These are phyloP conservation scores for Alternaria sp. DNA, from an alignment of 2,329 filamentous ascomycete species.

Conservation along the genomic window DNA sequence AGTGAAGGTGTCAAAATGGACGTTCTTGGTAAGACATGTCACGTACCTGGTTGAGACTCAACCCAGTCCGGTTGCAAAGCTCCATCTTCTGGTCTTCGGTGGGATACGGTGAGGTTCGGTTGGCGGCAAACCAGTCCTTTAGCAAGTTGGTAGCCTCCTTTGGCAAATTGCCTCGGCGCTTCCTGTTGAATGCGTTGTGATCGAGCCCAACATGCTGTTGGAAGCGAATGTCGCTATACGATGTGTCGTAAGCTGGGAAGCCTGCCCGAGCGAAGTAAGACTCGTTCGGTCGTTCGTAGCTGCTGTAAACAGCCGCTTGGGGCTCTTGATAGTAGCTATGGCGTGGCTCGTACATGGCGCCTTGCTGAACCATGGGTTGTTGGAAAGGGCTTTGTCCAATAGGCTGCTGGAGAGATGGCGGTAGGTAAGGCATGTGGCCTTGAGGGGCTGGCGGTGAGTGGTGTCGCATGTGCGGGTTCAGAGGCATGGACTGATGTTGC, in stretches of 20 bases:
- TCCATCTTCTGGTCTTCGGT: constrained; percentile 88
- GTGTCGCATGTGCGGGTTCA: constrained; percentile 35
- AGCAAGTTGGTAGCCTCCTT: constrained; percentile 87
- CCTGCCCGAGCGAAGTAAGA: constrained; percentile 29
- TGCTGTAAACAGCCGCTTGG: constrained; percentile 26
- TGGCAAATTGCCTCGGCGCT: constrained; percentile 83
- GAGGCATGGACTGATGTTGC: constrained; percentile 12
- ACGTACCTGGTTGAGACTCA: constrained; percentile 75
- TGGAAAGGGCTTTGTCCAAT: constrained; percentile 21
- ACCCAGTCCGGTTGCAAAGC: constrained; percentile 76
- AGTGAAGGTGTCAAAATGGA: constrained; percentile 50
- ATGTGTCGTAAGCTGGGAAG: constrained; percentile 33
- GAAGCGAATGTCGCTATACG: constrained; percentile 41
- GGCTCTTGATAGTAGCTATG: constrained; percentile 42
- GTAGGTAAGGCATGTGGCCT: constrained; percentile 26
- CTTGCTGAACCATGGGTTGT: constrained; percentile 21
- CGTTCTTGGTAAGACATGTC: constrained; percentile 2
- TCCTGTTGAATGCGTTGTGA: constrained; percentile 53
- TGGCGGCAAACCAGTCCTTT: constrained; percentile 73
- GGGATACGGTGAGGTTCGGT: constrained; percentile 74
- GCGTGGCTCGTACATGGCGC: constrained; percentile 32
- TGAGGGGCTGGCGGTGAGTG: constrained; percentile 39
- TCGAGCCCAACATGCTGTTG: constrained; percentile 42
- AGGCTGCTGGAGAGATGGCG: constrained; percentile 20
- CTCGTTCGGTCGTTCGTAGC: constrained; percentile 33